Evolutionary conservation across 768 basidiomycete species (phyloP), one percentile per base, ranked within the genome.

Genomic region (Rhizopogon vesiculosus): DNA sequence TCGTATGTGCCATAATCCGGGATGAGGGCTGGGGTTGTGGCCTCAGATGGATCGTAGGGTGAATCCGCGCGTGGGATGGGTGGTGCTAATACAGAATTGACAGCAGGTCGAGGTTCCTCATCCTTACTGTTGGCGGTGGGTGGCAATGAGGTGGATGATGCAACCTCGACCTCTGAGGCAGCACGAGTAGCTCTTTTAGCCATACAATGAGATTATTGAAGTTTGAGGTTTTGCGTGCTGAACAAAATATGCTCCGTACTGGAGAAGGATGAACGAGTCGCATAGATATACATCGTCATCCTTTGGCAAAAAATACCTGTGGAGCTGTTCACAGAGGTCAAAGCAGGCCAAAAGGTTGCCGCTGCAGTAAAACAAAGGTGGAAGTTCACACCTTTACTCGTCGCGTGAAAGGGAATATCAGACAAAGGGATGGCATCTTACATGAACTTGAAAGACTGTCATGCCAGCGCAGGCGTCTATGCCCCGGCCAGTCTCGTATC

Each of bases 21-120:
- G n/a, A 45, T 33, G 25, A 7, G 25, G 42, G 16, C 48, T 6
- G 49, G 39, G 1, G 46, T 22, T 22, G 62, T 52, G 12, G 41
- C 39, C 28, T 56, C 49, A 6, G 59, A 59, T 7, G 3, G 3
- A 13, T 63, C 53, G 28, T 56, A 55, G 7, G 5, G 5, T 38
- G 15, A 25, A 38, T 25, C 35, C 15, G 19, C 7, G 9, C 15
- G 8, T 38, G 19, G 15, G 48, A 10, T 49, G 35, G 19, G 48
- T 25, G 19, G 15, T 49, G 16, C 35, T 25, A 29, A 25, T 22
- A 9, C 15, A 38, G 48, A 5, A n/a, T 35, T 16, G 5, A 6
- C 1, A 9, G 3, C 7, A 19, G 48, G 19, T 19, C 25, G 33
- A 19, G 6, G 35, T 22, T 0, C 35, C 15, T 38, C 35, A 25